Evolutionary conservation across 176 grass and related monocot species (phyloP), one percentile per base, ranked within the genome.

Genomic region (Dendrocalamus sinicus): DNA sequence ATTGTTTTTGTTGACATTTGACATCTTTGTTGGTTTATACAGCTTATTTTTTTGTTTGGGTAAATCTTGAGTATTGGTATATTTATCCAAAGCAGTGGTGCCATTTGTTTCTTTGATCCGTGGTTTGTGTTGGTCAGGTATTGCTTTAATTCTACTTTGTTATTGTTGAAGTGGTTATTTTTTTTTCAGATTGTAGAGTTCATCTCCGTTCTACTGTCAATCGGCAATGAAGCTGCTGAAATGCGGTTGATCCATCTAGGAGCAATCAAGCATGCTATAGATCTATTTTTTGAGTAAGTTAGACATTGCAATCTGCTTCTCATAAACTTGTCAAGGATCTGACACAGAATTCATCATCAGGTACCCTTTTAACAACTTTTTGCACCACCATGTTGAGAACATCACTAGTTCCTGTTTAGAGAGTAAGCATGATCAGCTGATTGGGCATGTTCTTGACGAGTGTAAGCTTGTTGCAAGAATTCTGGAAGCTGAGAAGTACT

Each of bases 231-330:
- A 89, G 65, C 85, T 81, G 93, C 93, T 22, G 96, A 99, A 89
- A 81, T 69, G 20, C 82, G 88, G 68, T 82, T 99, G 79, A 92
- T 92, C 81, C 76, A 86, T 28, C 90, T 92, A 64, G 93, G 96
- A 75, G 93, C 96, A 69, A 94, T 99, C 71, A 94, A 92, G 81
- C 60, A 30, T 53, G 73, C 85, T 85, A 80, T 96, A 86, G 84
- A 96, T 94, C 89, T 99, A 78, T 91, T 99, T 83, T 99, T 99
- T 84, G 93, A 99, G 96, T 99, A 92, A 89, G 96, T 94, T 81
- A 70, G 19, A 35, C 62, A 73, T 47, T 75, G 41, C 53, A 91
- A 82, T 79, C n/a, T 73, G 55, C 59, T 71, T 83, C 35, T 63
- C 30, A 90, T 43, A 50, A 82, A 67, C 51, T 64, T 83, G 46